Percentiles rank a stretch among this genome's conserved stretches.
Conservation (phyloP, 345 rosid genomes). For the Aegle marmelos region DNA sequence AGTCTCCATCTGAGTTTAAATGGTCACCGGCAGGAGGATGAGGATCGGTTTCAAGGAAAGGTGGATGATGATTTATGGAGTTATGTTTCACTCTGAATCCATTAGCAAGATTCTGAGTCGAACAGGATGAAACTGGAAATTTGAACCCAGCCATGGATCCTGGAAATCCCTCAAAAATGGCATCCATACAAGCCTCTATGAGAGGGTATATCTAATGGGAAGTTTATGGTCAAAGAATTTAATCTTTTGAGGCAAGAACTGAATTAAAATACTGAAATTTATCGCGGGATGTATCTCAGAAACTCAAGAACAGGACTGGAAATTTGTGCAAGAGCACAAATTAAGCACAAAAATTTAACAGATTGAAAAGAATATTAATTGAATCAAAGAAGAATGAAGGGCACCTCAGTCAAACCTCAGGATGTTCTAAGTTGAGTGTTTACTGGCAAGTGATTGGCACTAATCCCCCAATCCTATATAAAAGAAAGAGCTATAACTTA, state of each 20-base stretch:
- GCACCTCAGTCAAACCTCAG: background rate
- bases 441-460: background rate
- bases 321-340: background rate
- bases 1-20: conserved; percentile 26
- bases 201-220: background rate
- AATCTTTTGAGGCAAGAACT: background rate
- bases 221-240: background rate
- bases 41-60: background rate
- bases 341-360: background rate
- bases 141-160: conserved; percentile 17
- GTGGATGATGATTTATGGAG: conserved; percentile 4
- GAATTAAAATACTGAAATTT: background rate
- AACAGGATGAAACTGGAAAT: conserved; percentile 21
- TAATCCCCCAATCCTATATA: background rate
- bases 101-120: conserved; percentile 18
- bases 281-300: background rate
- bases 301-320: background rate
- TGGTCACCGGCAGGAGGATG: conserved; percentile 2
- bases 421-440: background rate
- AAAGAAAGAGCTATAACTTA: background rate
- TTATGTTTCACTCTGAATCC: conserved; percentile 16
- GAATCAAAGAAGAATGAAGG: background rate
- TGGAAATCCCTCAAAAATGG: conserved; percentile 18
- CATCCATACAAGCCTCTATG: conserved; percentile 17
- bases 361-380: background rate